Percentiles rank a stretch among this genome's conserved stretches.
Conservation (phyloP, 1,284 basidiomycete genomes). For the Veloboletus limbatus region DNA sequence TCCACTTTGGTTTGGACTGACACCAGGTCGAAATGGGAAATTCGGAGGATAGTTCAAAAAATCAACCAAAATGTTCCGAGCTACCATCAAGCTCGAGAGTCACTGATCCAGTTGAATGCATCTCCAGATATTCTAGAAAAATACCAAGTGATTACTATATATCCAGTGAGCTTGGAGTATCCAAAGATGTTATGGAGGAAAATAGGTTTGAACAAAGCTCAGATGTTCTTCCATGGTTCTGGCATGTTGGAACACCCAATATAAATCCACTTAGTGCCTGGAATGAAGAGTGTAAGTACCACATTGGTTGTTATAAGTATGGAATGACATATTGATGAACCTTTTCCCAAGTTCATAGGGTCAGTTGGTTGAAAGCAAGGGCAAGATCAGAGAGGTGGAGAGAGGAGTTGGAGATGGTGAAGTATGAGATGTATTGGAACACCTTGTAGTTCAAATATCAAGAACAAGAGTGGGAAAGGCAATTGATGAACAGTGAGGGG, state of each 20-base stretch:
- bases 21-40: constrained; percentile 10
- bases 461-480: constrained; percentile 2
- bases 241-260: background rate
- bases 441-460: constrained; percentile 10
- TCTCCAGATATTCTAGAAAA: too few relatives aligned
- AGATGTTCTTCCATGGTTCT: constrained; percentile 17
- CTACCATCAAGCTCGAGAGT: too few relatives aligned
- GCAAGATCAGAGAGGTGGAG: constrained; percentile 5
- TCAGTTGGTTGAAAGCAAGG: constrained; percentile 16
- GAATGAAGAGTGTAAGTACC: constrained; percentile 13
- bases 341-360: constrained; percentile 4
- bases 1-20: constrained; percentile 3
- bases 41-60: too few relatives aligned
- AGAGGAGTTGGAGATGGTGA: constrained; percentile 13
- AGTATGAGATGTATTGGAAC: constrained; percentile 16
- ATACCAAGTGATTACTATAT: too few relatives aligned
- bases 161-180: constrained; percentile 6
- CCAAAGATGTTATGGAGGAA: constrained; percentile 14
- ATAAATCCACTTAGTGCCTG: too few relatives aligned
- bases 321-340: background rate
- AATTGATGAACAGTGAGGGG: background rate
- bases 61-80: too few relatives aligned
- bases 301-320: background rate
- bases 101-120: too few relatives aligned
- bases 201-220: constrained; percentile 11